These are phyloP conservation scores for Umbelopsis sp. DNA, from an alignment of 371 early-diverging fungal species.

Conservation along the genomic window DNA sequence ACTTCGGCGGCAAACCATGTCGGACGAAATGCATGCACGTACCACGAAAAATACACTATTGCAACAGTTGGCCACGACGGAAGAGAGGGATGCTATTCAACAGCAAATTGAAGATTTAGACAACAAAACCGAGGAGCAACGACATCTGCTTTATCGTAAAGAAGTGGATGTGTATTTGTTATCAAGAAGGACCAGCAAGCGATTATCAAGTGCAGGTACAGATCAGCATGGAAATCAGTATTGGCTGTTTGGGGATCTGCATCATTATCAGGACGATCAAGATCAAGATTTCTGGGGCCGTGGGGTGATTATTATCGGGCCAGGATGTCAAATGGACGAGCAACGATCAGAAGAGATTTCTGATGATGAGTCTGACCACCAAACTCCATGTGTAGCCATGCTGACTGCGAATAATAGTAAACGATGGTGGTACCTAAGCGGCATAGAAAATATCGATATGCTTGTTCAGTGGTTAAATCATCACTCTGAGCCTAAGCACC, in stretches of 20 bases:
- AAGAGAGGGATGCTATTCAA: background rate
- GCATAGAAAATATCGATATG: slow-evolving; percentile 26
- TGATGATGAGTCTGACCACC: too few relatives aligned
- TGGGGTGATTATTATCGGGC: slow-evolving; percentile 28
- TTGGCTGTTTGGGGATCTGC: slow-evolving; percentile 44
- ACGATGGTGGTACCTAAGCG: slow-evolving; percentile 39
- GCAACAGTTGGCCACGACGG: background rate
- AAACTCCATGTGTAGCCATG: slow-evolving; percentile 17
- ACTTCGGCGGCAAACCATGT: background rate
- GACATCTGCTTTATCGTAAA: background rate
- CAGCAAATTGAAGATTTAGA: background rate
- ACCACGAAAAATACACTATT: slow-evolving; percentile 12
- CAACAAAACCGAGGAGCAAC: background rate
- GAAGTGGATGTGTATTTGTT: background rate
- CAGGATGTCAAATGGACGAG: slow-evolving; percentile 26
- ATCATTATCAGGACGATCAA: slow-evolving; percentile 20
- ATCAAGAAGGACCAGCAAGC: background rate
- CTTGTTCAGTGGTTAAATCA: slow-evolving; percentile 25
- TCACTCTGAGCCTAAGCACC: background rate
- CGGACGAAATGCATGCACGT: slow-evolving; percentile 16
- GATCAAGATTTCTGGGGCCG: slow-evolving; percentile 18
- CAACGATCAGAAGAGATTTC: slow-evolving; percentile 28
- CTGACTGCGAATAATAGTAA: slow-evolving; percentile 26
- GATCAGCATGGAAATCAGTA: slow-evolving; percentile 42
- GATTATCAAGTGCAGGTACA: slow-evolving; percentile 26